Percentiles rank a stretch among this genome's conserved stretches.
Conservation (phyloP, 2,329 filamentous ascomycete genomes). For the Thelonectria olida region DNA sequence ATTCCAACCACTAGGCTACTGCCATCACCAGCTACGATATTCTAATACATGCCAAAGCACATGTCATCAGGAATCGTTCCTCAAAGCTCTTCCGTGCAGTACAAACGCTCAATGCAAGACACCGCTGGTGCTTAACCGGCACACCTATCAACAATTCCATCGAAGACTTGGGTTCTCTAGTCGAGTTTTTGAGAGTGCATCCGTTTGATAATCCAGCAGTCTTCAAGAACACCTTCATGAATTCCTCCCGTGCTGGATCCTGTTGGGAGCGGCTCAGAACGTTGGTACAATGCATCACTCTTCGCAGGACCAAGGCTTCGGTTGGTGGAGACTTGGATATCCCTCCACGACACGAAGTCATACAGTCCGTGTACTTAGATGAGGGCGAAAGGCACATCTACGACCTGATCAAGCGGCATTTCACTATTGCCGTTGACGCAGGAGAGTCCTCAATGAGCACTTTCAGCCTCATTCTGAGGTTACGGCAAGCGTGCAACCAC, state of each 20-base stretch:
- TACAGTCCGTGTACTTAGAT: too few species aligned
- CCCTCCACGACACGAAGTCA: too few species aligned
- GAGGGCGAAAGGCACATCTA: too few species aligned
- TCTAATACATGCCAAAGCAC: too few species aligned
- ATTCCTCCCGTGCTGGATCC: not conserved
- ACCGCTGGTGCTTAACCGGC: slow-evolving; percentile 50
- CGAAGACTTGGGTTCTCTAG: slow-evolving; percentile 42
- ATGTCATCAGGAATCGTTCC: slow-evolving; percentile 45
- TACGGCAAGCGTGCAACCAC: too few species aligned
- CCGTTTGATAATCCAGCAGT: slow-evolving; percentile 39
- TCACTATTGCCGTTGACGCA: too few species aligned
- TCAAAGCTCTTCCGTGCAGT: slow-evolving; percentile 43
- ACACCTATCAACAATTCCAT: slow-evolving; percentile 52
- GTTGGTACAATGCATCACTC: not conserved
- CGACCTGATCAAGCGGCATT: too few species aligned
- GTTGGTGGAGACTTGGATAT: too few species aligned
- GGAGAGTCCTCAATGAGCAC: not conserved
- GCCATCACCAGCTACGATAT: too few species aligned
- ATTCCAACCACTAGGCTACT: too few species aligned
- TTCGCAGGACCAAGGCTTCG: too few species aligned
- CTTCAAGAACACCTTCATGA: slow-evolving; percentile 23
- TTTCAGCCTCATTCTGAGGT: too few species aligned
- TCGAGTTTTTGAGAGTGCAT: not conserved
- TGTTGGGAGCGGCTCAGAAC: not conserved
- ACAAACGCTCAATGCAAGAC: slow-evolving; percentile 33